Evolutionary conservation across 805 yeast species (phyloP).

Genomic region (Yarrowia osloensis): DNA sequence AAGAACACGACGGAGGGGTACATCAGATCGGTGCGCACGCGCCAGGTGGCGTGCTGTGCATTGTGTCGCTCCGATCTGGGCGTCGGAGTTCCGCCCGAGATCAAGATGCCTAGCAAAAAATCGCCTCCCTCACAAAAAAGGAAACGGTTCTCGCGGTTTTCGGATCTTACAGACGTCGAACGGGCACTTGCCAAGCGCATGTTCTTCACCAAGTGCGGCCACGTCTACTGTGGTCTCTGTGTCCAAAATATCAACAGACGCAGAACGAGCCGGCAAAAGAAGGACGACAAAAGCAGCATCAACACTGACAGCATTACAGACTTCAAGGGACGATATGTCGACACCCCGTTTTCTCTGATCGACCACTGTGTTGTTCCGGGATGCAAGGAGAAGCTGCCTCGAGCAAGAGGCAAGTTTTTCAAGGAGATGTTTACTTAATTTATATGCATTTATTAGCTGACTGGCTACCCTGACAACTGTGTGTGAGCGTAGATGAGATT

Average conservation of each 20-base stretch:
- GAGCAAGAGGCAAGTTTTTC: conserved; percentile 20
- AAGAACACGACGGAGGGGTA: conserved; percentile 33
- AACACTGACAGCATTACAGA: conserved; percentile 18
- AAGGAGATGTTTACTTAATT: conserved; percentile 30
- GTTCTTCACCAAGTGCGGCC: conserved; percentile 75
- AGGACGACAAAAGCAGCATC: conserved; percentile 28
- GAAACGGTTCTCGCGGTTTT: conserved; percentile 15
- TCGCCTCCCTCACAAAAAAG: background rate
- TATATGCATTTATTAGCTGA: conserved; percentile 18
- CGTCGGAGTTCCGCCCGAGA: conserved; percentile 48
- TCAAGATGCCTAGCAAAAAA: background rate
- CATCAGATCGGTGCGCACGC: conserved; percentile 41
- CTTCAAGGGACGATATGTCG: conserved; percentile 18
- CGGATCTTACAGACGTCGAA: conserved; percentile 53
- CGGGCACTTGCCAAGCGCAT: conserved; percentile 63
- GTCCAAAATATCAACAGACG: conserved; percentile 56
- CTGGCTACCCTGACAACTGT: background rate
- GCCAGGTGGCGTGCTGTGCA: conserved; percentile 55
- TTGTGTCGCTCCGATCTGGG: conserved; percentile 76
- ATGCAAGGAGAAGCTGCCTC: background rate
- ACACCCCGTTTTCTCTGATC: conserved; percentile 31
- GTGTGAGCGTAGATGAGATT: background rate
- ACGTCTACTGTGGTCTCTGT: conserved; percentile 84
- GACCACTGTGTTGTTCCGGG: conserved; percentile 18
- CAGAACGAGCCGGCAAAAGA: conserved; percentile 36